A percentile compares a stretch with the other conserved stretches of the same genome.
Evolutionary conservation across 768 basidiomycete species (phyloP).

Genomic region (Russula earlei): DNA sequence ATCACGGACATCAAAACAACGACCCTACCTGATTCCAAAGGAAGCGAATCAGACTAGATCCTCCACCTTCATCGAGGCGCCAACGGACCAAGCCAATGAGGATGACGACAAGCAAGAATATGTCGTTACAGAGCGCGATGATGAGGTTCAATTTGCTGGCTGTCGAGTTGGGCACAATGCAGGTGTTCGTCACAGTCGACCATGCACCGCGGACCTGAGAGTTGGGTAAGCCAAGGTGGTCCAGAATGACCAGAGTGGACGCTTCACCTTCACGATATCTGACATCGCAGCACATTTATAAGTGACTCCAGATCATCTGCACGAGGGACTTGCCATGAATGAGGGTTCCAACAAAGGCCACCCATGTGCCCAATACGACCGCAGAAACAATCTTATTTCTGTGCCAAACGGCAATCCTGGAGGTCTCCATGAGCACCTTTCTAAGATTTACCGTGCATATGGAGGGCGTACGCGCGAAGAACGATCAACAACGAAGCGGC

Average conservation of each 20-base stretch:
- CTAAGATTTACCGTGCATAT: background rate
- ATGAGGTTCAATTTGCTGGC: background rate
- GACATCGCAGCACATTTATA: background rate
- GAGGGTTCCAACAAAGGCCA: background rate
- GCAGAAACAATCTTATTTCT: background rate
- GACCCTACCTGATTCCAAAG: background rate
- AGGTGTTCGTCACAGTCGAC: background rate
- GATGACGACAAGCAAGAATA: background rate
- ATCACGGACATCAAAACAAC: background rate
- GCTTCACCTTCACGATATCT: background rate
- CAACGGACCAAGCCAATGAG: background rate
- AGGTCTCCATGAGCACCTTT: background rate
- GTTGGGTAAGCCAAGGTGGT: background rate
- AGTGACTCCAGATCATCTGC: no score
- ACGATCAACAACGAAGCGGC: background rate
- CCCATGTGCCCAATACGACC: background rate
- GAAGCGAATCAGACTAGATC: background rate
- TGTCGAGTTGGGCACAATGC: background rate
- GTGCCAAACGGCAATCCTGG: conserved; percentile 5
- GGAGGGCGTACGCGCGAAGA: background rate
- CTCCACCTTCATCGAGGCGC: background rate
- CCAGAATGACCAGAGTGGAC: background rate
- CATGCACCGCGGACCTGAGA: background rate
- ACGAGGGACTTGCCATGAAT: background rate
- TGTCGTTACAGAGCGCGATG: background rate